Evolutionary conservation across 129 eudicot genomes (phyloP).

Genomic region (Tanacetum coccineum): DNA sequence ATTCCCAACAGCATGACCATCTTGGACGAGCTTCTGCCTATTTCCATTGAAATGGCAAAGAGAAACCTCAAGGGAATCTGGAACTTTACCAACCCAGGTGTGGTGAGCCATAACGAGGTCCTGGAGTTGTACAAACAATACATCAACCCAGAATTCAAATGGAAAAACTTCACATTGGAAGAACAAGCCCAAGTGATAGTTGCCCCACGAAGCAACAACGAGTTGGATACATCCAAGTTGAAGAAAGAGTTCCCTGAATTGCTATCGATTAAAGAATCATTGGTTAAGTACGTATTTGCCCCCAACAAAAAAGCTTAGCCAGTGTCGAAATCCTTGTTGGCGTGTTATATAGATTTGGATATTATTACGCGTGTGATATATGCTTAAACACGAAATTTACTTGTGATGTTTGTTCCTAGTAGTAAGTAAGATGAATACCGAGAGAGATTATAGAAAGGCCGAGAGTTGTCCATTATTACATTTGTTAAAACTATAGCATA

Average conservation of each 20-base stretch:
- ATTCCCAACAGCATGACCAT: constrained; percentile 97
- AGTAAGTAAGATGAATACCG: not conserved
- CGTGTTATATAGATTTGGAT: not conserved
- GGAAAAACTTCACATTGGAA: constrained; percentile 78
- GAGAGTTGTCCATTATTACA: not conserved
- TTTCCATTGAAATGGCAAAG: constrained; percentile 96
- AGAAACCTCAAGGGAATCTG: constrained; percentile 83
- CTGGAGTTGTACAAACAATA: constrained; percentile 86
- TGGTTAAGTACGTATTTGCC: constrained; percentile 89
- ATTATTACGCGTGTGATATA: constrained; percentile 17
- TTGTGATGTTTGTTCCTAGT: not conserved
- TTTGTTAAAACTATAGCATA: constrained; percentile 21
- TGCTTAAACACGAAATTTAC: constrained; percentile 13
- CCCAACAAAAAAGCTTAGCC: constrained; percentile 59
- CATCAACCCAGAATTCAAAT: constrained; percentile 66
- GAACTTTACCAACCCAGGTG: constrained; percentile 98
- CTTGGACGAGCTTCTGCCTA: constrained; percentile 92
- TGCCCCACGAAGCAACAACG: constrained; percentile 88
- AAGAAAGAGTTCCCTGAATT: constrained; percentile 84
- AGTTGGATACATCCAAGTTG: constrained; percentile 82
- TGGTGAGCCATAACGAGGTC: constrained; percentile 90
- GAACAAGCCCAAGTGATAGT: constrained; percentile 95
- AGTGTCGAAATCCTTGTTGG: not conserved
- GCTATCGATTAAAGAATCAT: constrained; percentile 77
- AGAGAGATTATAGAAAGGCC: constrained; percentile 17